Evolutionary conservation across 768 basidiomycete species (phyloP).

Genomic region (Tulasnella sp.): DNA sequence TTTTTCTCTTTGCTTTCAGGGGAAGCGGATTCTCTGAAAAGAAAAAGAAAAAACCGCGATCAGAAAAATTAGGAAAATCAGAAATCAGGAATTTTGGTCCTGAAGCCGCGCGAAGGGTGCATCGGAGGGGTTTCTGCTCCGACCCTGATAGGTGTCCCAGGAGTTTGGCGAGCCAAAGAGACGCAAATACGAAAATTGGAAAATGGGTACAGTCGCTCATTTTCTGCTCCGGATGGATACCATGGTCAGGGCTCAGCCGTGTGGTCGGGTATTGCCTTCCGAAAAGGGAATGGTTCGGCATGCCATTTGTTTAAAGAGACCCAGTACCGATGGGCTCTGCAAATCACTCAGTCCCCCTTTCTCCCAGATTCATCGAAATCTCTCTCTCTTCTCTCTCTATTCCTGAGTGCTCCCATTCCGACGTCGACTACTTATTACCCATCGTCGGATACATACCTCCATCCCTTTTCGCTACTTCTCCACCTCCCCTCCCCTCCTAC

Average conservation of each 20-base stretch:
- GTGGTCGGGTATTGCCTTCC: not conserved
- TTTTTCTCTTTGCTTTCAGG: not conserved
- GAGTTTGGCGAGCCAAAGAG: not conserved
- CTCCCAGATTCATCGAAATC: constrained; percentile 19
- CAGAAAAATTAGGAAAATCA: not conserved
- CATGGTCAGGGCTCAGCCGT: constrained; percentile 14
- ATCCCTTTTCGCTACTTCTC: constrained; percentile 16
- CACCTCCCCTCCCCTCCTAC: not conserved
- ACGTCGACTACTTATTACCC: constrained; percentile 21
- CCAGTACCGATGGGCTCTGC: constrained; percentile 1
- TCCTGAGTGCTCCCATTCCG: constrained; percentile 5
- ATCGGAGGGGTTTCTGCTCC: not conserved
- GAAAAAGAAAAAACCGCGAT: not conserved
- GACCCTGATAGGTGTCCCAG: not conserved
- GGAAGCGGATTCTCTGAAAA: not conserved
- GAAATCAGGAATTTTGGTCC: constrained; percentile 9
- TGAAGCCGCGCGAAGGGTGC: not conserved
- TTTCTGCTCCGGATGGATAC: constrained; percentile 15
- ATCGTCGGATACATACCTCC: not conserved
- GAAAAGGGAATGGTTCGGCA: not conserved
- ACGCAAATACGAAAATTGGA: not conserved
- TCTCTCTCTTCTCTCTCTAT: constrained; percentile 16
- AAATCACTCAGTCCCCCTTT: constrained; percentile 22
- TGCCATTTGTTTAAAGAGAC: not conserved
- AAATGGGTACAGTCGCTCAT: constrained; percentile 3